A percentile compares a stretch with the other conserved stretches of the same genome.
phyloP scores from a whole-genome alignment of 331 rosid species.

The Rhamnella rubrinervis region DNA sequence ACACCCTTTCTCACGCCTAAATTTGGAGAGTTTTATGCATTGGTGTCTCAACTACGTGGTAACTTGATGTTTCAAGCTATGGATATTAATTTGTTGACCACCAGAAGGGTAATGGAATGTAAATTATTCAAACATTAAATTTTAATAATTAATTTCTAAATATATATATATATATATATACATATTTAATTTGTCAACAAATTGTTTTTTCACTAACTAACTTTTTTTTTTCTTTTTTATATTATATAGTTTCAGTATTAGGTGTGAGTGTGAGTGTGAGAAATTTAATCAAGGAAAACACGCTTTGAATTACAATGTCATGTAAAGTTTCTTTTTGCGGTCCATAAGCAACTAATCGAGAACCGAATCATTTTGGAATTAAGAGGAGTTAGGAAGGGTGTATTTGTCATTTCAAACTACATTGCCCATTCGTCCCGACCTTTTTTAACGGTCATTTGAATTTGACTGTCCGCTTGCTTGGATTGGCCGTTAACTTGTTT shows the following conservation, averaged over 20 bases:
- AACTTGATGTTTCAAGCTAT: neutral
- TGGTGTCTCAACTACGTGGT: neutral
- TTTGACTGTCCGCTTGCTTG: constrained; percentile 43
- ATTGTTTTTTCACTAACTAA: neutral
- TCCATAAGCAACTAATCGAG: neutral
- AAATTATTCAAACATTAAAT: too few species aligned
- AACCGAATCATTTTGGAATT: neutral
- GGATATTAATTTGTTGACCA: neutral
- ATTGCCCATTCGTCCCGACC: too few species aligned
- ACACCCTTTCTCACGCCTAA: constrained; percentile 19
- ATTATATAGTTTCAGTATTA: neutral
- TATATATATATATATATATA: too few species aligned
- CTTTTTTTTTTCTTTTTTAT: too few species aligned
- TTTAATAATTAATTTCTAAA: neutral
- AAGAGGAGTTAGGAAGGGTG: neutral
- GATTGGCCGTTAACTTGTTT: constrained; percentile 39
- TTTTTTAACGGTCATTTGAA: constrained; percentile 20
- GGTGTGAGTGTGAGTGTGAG: neutral
- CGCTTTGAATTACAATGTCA: constrained; percentile 5
- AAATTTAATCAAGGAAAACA: neutral
- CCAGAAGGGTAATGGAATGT: neutral
- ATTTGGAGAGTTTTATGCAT: neutral
- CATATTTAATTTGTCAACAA: neutral
- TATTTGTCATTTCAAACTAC: constrained; percentile 13
- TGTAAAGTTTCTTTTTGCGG: constrained; percentile 1